Conservation (phyloP, 1,284 basidiomycete genomes). For the Bjerkandera adusta region DNA sequence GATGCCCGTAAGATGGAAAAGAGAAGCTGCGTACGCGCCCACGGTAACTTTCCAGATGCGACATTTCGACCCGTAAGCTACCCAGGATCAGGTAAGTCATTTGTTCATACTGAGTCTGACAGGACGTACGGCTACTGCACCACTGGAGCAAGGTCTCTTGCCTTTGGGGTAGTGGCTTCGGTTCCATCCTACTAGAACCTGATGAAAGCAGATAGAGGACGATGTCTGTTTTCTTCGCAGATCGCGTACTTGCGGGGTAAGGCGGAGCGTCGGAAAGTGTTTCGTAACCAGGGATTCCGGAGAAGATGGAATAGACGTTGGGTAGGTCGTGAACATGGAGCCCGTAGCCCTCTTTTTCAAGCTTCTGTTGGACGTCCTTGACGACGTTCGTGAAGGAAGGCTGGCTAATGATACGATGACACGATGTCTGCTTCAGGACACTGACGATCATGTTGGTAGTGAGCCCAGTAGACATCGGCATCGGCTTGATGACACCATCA, state of each 20-base stretch:
- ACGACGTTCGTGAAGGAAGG: conserved; percentile 10
- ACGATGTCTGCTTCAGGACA: conserved; percentile 10
- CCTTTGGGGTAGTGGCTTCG: conserved; percentile 19
- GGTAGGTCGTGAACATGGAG: conserved; percentile 13
- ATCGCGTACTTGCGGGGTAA: neutral
- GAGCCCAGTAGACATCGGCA: conserved; percentile 13
- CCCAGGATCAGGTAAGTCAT: neutral
- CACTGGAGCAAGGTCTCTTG: conserved; percentile 12
- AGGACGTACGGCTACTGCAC: conserved; percentile 2
- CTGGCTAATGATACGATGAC: conserved; percentile 13
- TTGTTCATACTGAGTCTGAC: neutral
- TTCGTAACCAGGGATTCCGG: conserved; percentile 2
- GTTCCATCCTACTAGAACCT: conserved; percentile 13
- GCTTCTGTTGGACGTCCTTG: neutral
- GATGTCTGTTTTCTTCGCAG: neutral
- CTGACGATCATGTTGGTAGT: conserved; percentile 13
- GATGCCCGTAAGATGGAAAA: conserved; percentile 19
- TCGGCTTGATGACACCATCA: conserved; percentile 22
- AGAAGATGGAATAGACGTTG: conserved; percentile 11
- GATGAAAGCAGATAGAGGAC: conserved; percentile 10
- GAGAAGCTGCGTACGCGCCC: conserved; percentile 11
- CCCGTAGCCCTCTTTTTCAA: conserved; percentile 1
- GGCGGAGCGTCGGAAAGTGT: neutral
- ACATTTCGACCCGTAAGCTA: neutral
- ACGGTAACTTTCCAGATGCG: conserved; percentile 1